phyloP scores from a whole-genome alignment of 495 filamentous ascomycete genomes.

The Thermothielavioides terrestris region DNA sequence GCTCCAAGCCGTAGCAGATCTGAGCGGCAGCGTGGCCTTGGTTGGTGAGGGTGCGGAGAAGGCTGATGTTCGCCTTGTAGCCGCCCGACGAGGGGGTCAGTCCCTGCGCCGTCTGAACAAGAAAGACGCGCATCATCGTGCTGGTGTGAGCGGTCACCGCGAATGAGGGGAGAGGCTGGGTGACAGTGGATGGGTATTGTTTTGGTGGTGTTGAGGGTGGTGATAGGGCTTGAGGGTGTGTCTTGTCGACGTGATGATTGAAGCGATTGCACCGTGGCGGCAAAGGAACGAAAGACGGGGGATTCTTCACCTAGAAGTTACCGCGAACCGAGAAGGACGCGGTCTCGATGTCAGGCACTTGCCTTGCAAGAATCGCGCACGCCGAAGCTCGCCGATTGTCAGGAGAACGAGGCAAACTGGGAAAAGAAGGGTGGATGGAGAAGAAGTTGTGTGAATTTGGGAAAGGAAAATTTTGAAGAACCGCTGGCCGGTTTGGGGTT shows the following conservation, averaged over 20 bases:
- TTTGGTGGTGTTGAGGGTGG: background rate
- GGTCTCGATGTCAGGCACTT: background rate
- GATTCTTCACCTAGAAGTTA: slow-evolving; percentile 4
- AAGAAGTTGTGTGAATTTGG: background rate
- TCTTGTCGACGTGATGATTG: background rate
- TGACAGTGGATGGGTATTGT: background rate
- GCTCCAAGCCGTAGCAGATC: slow-evolving; percentile 20
- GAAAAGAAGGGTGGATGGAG: background rate
- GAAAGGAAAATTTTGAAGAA: background rate
- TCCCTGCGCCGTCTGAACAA: slow-evolving; percentile 28
- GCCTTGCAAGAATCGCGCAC: background rate
- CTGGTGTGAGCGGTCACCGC: background rate
- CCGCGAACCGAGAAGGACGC: background rate
- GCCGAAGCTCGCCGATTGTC: background rate
- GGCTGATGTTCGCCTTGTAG: slow-evolving; percentile 24
- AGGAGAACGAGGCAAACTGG: background rate
- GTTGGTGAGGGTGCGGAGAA: slow-evolving; percentile 16
- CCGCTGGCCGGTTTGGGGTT: background rate
- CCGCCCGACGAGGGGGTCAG: slow-evolving; percentile 26
- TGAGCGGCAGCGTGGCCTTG: slow-evolving; percentile 18
- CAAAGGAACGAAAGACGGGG: slow-evolving; percentile 6
- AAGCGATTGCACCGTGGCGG: background rate
- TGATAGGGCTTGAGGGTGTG: background rate
- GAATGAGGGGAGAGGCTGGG: background rate
- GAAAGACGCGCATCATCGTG: slow-evolving; percentile 20